phyloP scores from a whole-genome alignment of 2,329 filamentous ascomycete species.

The Diaporthe citriasiana region DNA sequence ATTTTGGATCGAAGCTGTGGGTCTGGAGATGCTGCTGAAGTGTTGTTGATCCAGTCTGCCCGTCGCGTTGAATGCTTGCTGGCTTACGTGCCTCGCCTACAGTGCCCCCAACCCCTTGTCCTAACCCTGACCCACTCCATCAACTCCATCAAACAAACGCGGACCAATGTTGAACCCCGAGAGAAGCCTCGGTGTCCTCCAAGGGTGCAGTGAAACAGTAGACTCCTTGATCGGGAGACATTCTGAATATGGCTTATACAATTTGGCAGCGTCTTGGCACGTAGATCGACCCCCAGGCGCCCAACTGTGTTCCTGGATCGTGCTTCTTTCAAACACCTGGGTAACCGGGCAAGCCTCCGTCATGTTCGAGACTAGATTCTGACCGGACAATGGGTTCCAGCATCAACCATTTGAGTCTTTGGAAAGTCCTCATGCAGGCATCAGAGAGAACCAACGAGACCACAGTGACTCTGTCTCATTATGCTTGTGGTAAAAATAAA shows the following conservation, averaged over 20 bases:
- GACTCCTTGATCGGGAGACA: not conserved
- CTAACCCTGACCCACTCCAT: conserved; percentile 8
- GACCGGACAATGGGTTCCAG: not conserved
- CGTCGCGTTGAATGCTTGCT: not conserved
- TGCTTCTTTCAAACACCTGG: not conserved
- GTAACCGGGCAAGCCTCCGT: not conserved
- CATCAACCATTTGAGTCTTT: not conserved
- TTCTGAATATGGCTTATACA: too few species aligned
- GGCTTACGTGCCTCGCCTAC: not conserved
- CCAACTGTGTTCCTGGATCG: not conserved
- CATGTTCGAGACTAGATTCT: too few species aligned
- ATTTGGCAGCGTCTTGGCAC: not conserved
- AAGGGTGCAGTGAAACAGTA: too few species aligned
- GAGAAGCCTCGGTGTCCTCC: too few species aligned
- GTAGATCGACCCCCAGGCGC: not conserved
- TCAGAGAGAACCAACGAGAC: rapidly evolving
- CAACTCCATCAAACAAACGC: not conserved
- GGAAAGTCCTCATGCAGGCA: not conserved
- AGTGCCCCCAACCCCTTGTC: not conserved
- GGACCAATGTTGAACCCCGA: not conserved
- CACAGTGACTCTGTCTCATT: too few species aligned
- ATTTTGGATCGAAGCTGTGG: not conserved
- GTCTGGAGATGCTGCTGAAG: not conserved
- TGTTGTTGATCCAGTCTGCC: not conserved
- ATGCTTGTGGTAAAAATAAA: too few species aligned